Evolutionary conservation across 2,329 filamentous ascomycete species (phyloP).

Genomic region (Bipolaris cookei): DNA sequence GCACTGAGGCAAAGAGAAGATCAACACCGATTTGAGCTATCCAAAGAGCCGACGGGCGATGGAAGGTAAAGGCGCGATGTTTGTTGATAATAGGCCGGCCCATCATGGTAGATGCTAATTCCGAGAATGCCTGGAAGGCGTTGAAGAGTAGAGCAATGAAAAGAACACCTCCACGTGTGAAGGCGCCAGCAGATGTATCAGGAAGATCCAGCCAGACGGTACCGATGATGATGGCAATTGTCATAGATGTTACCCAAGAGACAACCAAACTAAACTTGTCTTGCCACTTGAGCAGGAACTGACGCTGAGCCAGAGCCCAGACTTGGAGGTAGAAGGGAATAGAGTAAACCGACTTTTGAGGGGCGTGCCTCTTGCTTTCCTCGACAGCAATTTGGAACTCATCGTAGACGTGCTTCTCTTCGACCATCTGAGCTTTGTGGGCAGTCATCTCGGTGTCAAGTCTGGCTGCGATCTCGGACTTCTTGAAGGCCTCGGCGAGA

Average conservation of each 20-base stretch:
- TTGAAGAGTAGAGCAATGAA: conserved; percentile 85
- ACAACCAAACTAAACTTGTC: conserved; percentile 79
- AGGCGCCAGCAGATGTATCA: conserved; percentile 69
- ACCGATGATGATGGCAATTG: conserved; percentile 79
- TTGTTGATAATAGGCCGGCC: conserved; percentile 81
- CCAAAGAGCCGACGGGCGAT: conserved; percentile 81
- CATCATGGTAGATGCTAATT: conserved; percentile 76
- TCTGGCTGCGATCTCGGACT: conserved; percentile 64
- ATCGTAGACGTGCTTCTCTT: conserved; percentile 71
- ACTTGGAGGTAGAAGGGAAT: conserved; percentile 84
- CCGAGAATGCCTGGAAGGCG: conserved; percentile 83
- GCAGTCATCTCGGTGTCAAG: conserved; percentile 70
- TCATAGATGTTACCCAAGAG: conserved; percentile 72
- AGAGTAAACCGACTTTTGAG: conserved; percentile 77
- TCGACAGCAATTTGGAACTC: conserved; percentile 78
- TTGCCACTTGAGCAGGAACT: conserved; percentile 85
- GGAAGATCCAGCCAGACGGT: conserved; percentile 78
- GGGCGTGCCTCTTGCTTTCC: conserved; percentile 78
- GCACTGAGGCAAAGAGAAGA: conserved; percentile 70
- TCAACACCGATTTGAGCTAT: conserved; percentile 84
- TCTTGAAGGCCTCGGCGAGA: conserved; percentile 72
- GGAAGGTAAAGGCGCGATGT: conserved; percentile 82
- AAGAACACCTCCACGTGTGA: conserved; percentile 80
- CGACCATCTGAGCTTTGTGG: conserved; percentile 69
- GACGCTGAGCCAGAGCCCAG: conserved; percentile 81